phyloP scores from a whole-genome alignment of 139 green algal species.

The Picochlorum sp. region DNA sequence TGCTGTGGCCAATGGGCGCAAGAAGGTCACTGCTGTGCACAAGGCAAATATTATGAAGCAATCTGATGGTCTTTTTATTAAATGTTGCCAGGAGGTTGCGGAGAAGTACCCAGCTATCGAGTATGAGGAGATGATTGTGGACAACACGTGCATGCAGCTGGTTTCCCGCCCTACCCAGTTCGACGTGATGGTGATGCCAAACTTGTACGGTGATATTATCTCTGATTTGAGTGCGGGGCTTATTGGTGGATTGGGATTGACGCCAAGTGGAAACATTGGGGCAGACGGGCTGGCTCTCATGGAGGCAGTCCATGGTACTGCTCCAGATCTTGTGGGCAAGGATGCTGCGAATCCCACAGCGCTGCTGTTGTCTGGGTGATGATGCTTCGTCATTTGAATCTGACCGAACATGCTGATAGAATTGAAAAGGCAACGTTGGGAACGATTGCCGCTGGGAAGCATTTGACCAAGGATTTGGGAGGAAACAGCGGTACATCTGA shows the following conservation, averaged over 20 bases:
- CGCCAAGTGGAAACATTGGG: conserved; percentile 76
- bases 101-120: conserved; percentile 81
- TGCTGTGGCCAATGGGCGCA: conserved; percentile 63
- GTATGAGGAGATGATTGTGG: conserved; percentile 94
- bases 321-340: conserved; percentile 82
- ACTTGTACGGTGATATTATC: conserved; percentile 97
- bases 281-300: conserved; percentile 74
- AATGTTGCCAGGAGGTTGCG: conserved; percentile 58
- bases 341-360: conserved; percentile 93
- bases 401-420: conserved; percentile 15
- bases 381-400: conserved; percentile 87
- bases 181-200: conserved; percentile 95
- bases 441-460: conserved; percentile 77
- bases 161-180: conserved; percentile 71
- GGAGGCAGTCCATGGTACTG: conserved; percentile 93
- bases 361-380: conserved; percentile 81
- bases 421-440: conserved; percentile 68
- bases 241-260: conserved; percentile 93
- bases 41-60: conserved; percentile 98
- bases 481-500: conserved; percentile 65
- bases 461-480: conserved; percentile 81
- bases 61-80: conserved; percentile 88
- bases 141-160: conserved; percentile 96
- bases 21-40: conserved; percentile 71
- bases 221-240: conserved; percentile 89